Evolutionary conservation across 2,329 filamentous ascomycete genomes (phyloP).

Genomic region (Stenocarpella maydis): DNA sequence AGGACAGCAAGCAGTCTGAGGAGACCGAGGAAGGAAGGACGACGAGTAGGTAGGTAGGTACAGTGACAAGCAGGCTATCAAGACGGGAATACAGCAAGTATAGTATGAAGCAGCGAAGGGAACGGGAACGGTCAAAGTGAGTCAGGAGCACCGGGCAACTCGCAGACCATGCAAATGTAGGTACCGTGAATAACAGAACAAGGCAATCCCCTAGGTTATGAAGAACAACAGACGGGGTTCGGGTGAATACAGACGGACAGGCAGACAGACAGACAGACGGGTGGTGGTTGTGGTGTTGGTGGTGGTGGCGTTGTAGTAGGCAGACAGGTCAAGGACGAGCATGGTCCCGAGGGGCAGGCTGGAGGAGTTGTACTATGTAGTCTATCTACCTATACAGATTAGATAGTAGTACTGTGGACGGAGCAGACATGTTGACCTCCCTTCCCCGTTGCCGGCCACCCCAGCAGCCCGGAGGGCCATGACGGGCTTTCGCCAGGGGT

Average conservation of each 20-base stretch:
- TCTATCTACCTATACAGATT: not conserved
- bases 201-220: constrained; percentile 26
- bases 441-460: constrained; percentile 14
- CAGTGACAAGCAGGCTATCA: constrained; percentile 17
- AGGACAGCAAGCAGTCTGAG: constrained; percentile 20
- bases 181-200: constrained; percentile 22
- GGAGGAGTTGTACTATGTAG: constrained; percentile 11
- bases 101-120: not conserved
- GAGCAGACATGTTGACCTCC: too few species aligned
- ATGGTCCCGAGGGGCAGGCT: not conserved
- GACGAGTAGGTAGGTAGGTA: constrained; percentile 10
- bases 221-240: constrained; percentile 30
- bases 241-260: not conserved
- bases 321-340: not conserved
- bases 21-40: constrained; percentile 18
- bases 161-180: constrained; percentile 20
- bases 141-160: constrained; percentile 25
- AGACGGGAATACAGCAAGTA: constrained; percentile 2
- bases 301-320: not conserved
- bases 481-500: not conserved
- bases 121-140: not conserved
- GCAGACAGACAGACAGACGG: not conserved
- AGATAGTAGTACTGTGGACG: too few species aligned
- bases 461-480: constrained; percentile 14
- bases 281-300: too few species aligned